Evolutionary conservation across 1,284 basidiomycete genomes (phyloP).

Genomic region (Salmacisia buchloeana): DNA sequence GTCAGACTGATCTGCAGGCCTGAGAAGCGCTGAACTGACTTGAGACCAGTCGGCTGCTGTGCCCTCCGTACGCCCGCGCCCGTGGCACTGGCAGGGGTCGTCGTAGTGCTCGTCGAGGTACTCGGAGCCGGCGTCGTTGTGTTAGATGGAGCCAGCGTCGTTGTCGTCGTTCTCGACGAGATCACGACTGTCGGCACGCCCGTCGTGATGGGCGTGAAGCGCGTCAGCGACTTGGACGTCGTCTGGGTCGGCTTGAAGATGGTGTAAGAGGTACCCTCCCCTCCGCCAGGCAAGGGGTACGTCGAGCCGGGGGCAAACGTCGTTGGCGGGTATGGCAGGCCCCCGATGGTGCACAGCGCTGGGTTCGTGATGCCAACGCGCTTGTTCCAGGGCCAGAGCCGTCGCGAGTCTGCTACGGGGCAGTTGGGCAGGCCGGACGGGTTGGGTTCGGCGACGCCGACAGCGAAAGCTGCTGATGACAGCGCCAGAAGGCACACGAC

Average conservation of each 20-base stretch:
- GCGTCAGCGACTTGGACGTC: not conserved
- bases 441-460: too few relatives aligned
- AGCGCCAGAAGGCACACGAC: not conserved
- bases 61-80: not conserved
- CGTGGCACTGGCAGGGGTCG: not conserved
- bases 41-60: not conserved
- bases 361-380: not conserved
- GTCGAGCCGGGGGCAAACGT: not conserved
- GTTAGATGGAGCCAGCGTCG: not conserved
- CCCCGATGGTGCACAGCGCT: not conserved
- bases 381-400: not conserved
- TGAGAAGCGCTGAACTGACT: not conserved
- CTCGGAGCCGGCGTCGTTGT: not conserved
- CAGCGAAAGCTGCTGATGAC: not conserved
- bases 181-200: not conserved
- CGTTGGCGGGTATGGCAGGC: not conserved
- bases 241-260: not conserved
- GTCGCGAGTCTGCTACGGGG: not conserved
- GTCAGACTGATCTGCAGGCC: slow-evolving; percentile 5
- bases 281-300: not conserved
- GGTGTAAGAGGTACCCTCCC: not conserved
- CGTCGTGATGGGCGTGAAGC: not conserved
- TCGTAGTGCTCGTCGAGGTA: not conserved
- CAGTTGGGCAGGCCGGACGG: not conserved
- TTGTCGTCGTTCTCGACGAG: not conserved